A percentile compares a stretch with the other conserved stretches of the same genome.
Evolutionary conservation across 2,329 filamentous ascomycete genomes (phyloP).

Genomic region (Aspergillus sp.): DNA sequence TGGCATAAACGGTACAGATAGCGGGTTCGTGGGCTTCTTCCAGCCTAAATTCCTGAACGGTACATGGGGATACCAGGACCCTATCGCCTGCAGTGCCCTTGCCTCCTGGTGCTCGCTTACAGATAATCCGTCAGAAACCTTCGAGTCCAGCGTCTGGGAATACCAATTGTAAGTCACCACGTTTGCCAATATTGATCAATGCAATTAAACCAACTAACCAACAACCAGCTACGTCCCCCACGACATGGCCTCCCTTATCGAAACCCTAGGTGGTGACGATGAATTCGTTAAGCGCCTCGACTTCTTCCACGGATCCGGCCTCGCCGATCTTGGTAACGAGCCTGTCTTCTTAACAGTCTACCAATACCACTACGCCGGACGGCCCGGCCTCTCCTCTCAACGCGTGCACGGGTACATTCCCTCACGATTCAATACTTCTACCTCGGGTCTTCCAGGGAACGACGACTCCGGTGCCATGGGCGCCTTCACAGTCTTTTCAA

Average conservation of each 20-base stretch:
- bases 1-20: slow-evolving; percentile 56
- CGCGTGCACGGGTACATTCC: slow-evolving; percentile 66
- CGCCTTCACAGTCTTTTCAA: slow-evolving; percentile 62
- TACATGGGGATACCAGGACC: slow-evolving; percentile 65
- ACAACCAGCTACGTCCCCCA: slow-evolving; percentile 52
- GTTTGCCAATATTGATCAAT: slow-evolving; percentile 22
- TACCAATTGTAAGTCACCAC: slow-evolving; percentile 50
- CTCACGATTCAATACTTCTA: slow-evolving; percentile 56
- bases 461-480: slow-evolving; percentile 71
- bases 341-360: slow-evolving; percentile 64
- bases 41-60: slow-evolving; percentile 68
- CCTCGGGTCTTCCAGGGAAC: slow-evolving; percentile 64
- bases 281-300: slow-evolving; percentile 60
- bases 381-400: slow-evolving; percentile 51
- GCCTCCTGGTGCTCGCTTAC: slow-evolving; percentile 28
- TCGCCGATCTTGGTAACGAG: slow-evolving; percentile 67
- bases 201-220: slow-evolving; percentile 50
- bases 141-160: slow-evolving; percentile 38
- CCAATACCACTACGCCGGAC: slow-evolving; percentile 68
- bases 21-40: slow-evolving; percentile 70
- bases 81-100: neutral
- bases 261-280: slow-evolving; percentile 58
- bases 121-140: slow-evolving; percentile 33
- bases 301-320: slow-evolving; percentile 62
- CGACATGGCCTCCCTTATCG: slow-evolving; percentile 55